A percentile compares a stretch with the other conserved stretches of the same genome.
These are phyloP conservation scores for Lippia alba DNA, from an alignment of 305 asterid species.

Conservation along the genomic window DNA sequence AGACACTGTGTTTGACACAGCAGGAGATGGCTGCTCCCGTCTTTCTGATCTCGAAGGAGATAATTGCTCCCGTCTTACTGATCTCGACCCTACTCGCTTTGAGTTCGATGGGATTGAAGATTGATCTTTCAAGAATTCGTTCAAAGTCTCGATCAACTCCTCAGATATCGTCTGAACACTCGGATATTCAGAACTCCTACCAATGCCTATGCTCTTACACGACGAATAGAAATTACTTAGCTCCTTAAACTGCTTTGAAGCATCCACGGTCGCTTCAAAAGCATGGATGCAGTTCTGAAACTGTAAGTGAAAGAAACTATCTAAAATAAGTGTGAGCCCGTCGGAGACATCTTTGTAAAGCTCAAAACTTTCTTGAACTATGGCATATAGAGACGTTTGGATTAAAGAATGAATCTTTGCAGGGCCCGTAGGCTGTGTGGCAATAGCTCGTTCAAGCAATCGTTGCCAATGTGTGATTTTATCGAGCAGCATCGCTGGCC, in stretches of 20 bases:
- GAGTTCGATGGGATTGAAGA: slow-evolving; percentile 53
- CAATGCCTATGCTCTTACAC: slow-evolving; percentile 67
- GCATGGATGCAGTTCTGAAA: slow-evolving; percentile 60
- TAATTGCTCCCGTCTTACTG: slow-evolving; percentile 19
- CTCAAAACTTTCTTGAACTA: slow-evolving; percentile 79
- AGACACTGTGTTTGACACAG: slow-evolving; percentile 20
- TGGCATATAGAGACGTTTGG: slow-evolving; percentile 53
- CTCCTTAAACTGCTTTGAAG: slow-evolving; percentile 68
- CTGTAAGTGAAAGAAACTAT: slow-evolving; percentile 68
- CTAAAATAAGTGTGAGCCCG: slow-evolving; percentile 67
- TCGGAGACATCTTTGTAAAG: slow-evolving; percentile 73
- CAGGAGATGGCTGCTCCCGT: slow-evolving; percentile 37
- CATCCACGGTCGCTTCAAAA: slow-evolving; percentile 64
- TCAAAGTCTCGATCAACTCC: slow-evolving; percentile 69
- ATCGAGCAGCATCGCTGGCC: slow-evolving; percentile 73
- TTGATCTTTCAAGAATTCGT: slow-evolving; percentile 72
- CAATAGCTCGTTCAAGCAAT: slow-evolving; percentile 70
- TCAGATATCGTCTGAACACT: slow-evolving; percentile 62
- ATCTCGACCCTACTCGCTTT: slow-evolving; percentile 31
- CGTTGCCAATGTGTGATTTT: slow-evolving; percentile 68
- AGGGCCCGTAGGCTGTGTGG: slow-evolving; percentile 73
- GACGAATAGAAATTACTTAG: slow-evolving; percentile 56
- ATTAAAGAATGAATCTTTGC: slow-evolving; percentile 61
- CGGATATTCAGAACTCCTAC: slow-evolving; percentile 72
- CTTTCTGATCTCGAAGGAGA: slow-evolving; percentile 32